Evolutionary conservation across 2,329 filamentous ascomycete species (phyloP), one percentile per base, ranked within the genome.

Genomic region (Blastomyces silverae): DNA sequence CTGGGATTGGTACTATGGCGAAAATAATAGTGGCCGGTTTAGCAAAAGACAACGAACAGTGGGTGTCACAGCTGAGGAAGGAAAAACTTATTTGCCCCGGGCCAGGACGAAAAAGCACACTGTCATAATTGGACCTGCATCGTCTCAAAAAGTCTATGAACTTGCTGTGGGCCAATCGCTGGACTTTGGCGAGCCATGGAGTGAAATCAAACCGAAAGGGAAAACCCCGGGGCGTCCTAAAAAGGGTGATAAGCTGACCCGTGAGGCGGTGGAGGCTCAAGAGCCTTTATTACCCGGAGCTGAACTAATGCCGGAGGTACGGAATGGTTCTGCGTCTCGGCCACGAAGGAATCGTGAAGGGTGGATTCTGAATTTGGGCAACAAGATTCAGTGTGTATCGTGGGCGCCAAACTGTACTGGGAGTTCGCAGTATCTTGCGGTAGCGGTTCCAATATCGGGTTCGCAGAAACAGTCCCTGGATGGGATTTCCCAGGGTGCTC

Each of bases 281-380:
- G 20, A 53, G 25, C 22, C 65, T 31, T 39, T 31, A 25, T 48
- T 25, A 52, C 46, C 56, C 52, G 57, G 53, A 25, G 53, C 52
- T 25, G 48, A 64, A 55, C 64, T 22, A 25, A 17, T 57, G 25
- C 59, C 57, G 28, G 44, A 63, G 22, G 39, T 60, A 20, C 63
- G 67, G 61, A 69, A 69, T 34, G 50, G 66, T 65, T 66, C 34
- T 57, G 63, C 56, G 31, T 37, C 48, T n/a, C 62, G 39, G 37
- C 28, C 62, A 46, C 63, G 61, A 53, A 74, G 68, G 46, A 73
- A 69, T 52, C 75, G 76, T 13, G 72, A 79, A 68, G 79, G 78
- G 0, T 88, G 84, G 82, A 70, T 87, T 1, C 69, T 87, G 57
- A 85, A 86, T 69, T 65, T 86, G 25, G 85, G 84, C 3, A 77